These are phyloP conservation scores for Beta lomatogona DNA, from an alignment of 179 eudicot genomes.

Conservation along the genomic window DNA sequence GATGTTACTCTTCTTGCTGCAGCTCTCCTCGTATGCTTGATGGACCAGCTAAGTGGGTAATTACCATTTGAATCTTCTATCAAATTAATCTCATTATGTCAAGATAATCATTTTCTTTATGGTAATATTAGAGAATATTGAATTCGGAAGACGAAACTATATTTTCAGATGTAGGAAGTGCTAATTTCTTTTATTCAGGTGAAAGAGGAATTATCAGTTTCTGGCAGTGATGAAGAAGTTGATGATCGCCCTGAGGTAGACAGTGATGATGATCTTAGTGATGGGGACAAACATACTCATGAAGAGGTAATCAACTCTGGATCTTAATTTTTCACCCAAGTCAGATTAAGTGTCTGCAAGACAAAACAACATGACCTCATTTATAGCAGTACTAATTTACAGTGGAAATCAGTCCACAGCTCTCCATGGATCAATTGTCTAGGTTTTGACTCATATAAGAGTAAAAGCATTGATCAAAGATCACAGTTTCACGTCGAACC, in stretches of 20 bases:
- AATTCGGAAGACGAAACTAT: not conserved
- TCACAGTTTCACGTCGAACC: too few species aligned
- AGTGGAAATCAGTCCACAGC: not conserved
- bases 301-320: constrained; percentile 55
- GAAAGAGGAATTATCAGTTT: constrained; percentile 67
- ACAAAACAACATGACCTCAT: not conserved
- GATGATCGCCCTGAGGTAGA: constrained; percentile 63
- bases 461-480: too few species aligned
- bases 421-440: not conserved
- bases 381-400: not conserved
- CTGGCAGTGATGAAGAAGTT: constrained; percentile 85
- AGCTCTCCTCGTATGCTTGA: constrained; percentile 75
- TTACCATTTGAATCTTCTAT: not conserved
- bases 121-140: not conserved
- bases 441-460: not conserved
- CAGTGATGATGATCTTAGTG: constrained; percentile 77
- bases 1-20: constrained; percentile 72
- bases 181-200: constrained; percentile 41
- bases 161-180: constrained; percentile 33
- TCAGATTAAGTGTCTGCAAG: too few species aligned
- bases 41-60: constrained; percentile 82
- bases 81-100: not conserved
- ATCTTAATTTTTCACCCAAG: too few species aligned
- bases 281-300: constrained; percentile 39
- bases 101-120: not conserved